Evolutionary conservation across 2,329 filamentous ascomycete genomes (phyloP).

Genomic region (Verticillium albo-atrum): DNA sequence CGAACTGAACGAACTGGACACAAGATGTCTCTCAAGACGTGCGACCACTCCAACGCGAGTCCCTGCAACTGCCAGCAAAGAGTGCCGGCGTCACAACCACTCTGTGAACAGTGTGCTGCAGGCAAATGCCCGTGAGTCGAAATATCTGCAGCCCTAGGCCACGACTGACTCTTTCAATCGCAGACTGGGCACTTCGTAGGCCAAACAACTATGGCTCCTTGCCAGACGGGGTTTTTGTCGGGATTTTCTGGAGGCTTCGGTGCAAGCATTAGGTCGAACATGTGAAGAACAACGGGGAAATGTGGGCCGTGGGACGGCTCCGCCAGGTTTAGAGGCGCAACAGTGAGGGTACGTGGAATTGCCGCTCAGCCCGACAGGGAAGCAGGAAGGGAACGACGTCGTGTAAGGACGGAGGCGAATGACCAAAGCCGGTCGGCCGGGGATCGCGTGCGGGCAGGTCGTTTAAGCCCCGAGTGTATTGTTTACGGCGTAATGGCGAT

Average conservation of each 20-base stretch:
- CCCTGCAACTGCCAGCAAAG: background rate
- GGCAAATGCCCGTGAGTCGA: constrained; percentile 1
- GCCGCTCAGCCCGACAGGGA: background rate
- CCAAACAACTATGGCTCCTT: background rate
- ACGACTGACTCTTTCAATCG: background rate
- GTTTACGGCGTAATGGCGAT: background rate
- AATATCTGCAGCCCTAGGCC: background rate
- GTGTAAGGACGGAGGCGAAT: background rate
- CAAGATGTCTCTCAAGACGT: constrained; percentile 1
- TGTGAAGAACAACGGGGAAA: background rate
- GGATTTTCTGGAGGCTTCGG: background rate
- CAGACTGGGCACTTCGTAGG: background rate
- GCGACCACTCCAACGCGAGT: background rate
- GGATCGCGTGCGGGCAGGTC: background rate
- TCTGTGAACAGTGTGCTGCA: background rate
- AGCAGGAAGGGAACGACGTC: background rate
- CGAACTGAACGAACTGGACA: background rate
- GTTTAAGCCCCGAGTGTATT: background rate
- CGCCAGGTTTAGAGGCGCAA: background rate
- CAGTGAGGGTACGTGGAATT: background rate
- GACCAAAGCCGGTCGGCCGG: background rate
- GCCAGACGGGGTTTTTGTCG: background rate
- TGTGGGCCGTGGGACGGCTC: background rate
- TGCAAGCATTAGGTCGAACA: background rate
- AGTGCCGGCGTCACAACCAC: background rate